phyloP scores from a whole-genome alignment of 2,329 filamentous ascomycete species.

The Coniochaeta prunicola region DNA sequence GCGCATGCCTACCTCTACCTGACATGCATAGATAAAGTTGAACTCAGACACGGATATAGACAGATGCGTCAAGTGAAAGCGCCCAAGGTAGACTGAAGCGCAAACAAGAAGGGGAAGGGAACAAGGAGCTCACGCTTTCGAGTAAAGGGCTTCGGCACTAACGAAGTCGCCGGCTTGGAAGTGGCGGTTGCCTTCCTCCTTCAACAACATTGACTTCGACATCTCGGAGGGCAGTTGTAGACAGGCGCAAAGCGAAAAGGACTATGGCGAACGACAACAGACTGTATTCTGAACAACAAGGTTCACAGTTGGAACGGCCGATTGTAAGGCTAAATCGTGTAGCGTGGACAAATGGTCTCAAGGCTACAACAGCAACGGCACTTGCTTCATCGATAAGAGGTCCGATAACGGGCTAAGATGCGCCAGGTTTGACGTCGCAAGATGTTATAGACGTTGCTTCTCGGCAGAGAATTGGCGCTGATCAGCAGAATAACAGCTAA shows the following conservation, averaged over 20 bases:
- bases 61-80: background rate
- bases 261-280: background rate
- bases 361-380: background rate
- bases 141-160: slow-evolving; percentile 62
- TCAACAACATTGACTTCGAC: slow-evolving; percentile 37
- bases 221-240: slow-evolving; percentile 15
- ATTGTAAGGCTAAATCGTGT: too few species aligned
- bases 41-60: background rate
- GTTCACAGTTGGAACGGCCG: too few species aligned
- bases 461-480: background rate
- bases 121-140: slow-evolving; percentile 51
- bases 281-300: too few species aligned
- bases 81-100: background rate
- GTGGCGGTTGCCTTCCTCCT: slow-evolving; percentile 54
- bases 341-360: background rate
- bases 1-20: background rate
- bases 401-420: background rate
- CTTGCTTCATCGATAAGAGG: background rate
- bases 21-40: background rate
- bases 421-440: background rate
- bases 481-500: background rate
- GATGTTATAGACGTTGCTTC: background rate
- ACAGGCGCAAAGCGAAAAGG: background rate
- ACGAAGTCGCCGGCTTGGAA: slow-evolving; percentile 60
- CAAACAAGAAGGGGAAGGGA: background rate